These are phyloP conservation scores for Phycomyces blakesleeanus DNA, from an alignment of 192 early-diverging fungal genomes.

Conservation along the genomic window DNA sequence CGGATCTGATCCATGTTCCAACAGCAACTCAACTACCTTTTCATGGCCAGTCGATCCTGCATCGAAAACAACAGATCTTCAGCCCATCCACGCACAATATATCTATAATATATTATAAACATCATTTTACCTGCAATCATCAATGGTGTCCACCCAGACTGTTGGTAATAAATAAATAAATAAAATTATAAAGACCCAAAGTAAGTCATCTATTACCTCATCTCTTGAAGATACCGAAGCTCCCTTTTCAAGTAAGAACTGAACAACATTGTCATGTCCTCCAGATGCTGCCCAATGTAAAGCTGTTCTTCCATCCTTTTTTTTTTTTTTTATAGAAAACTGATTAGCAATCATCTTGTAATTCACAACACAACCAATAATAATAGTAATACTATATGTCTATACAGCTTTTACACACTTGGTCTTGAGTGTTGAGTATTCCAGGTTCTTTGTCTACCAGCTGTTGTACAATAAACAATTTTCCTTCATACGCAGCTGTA, in stretches of 20 bases:
- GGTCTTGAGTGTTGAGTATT: no score
- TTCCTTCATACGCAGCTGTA: constrained; percentile 3
- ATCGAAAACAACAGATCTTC: neutral
- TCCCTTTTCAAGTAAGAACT: constrained; percentile 61
- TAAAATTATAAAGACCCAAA: neutral
- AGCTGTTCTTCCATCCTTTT: constrained; percentile 45
- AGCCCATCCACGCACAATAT: neutral
- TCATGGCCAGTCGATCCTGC: constrained; percentile 47
- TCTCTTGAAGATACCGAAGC: constrained; percentile 66
- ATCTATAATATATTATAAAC: neutral
- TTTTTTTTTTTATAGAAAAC: no score
- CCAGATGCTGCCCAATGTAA: constrained; percentile 68
- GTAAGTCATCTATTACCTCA: constrained; percentile 36
- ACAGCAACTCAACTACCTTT: constrained; percentile 29
- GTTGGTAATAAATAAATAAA: no score
- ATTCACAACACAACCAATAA: no score
- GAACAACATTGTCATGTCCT: constrained; percentile 59
- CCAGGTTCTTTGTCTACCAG: neutral
- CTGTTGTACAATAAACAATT: neutral
- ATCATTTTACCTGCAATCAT: constrained; percentile 47
- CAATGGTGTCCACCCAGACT: constrained; percentile 53
- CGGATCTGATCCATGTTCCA: constrained; percentile 39
- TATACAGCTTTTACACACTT: no score
- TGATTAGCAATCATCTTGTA: constrained; percentile 24
- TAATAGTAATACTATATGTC: no score